These are phyloP conservation scores for Paecilomyces variotii DNA, from an alignment of 2,329 filamentous ascomycete species.

Conservation along the genomic window DNA sequence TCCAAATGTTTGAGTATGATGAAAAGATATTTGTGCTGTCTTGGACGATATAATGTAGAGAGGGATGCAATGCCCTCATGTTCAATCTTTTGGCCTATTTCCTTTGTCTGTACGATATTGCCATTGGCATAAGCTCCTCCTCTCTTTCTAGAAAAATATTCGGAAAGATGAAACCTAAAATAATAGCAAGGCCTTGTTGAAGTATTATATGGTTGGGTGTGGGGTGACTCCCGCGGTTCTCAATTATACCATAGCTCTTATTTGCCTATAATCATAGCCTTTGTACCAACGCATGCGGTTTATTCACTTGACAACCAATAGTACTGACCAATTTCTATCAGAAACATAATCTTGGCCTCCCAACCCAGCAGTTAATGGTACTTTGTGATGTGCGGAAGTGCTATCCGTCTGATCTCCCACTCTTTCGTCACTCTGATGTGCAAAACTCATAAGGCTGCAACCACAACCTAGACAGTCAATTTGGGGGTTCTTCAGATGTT, in stretches of 20 bases:
- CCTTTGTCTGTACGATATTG: not conserved
- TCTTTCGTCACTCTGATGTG: not conserved
- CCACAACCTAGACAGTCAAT: not conserved
- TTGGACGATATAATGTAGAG: not conserved
- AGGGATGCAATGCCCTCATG: not conserved
- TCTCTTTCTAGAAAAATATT: not conserved
- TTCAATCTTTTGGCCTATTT: not conserved
- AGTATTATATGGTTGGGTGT: not conserved
- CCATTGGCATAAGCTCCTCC: not conserved
- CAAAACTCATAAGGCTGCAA: not conserved
- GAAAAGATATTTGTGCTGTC: not conserved
- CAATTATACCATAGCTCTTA: not conserved
- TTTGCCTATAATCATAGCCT: not conserved
- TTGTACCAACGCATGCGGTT: not conserved
- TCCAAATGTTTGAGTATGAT: not conserved
- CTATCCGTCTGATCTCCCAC: not conserved
- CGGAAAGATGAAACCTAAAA: not conserved
- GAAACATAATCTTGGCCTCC: not conserved
- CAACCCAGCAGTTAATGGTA: not conserved
- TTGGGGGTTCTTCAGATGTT: not conserved
- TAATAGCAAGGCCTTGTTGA: not conserved
- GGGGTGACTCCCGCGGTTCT: not conserved
- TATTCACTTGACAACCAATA: not conserved
- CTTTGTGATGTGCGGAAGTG: not conserved
- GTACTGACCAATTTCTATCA: not conserved